phyloP scores from a whole-genome alignment of 1,139 yeast species.

The Hyphopichia wangnamkhiaoensis region DNA sequence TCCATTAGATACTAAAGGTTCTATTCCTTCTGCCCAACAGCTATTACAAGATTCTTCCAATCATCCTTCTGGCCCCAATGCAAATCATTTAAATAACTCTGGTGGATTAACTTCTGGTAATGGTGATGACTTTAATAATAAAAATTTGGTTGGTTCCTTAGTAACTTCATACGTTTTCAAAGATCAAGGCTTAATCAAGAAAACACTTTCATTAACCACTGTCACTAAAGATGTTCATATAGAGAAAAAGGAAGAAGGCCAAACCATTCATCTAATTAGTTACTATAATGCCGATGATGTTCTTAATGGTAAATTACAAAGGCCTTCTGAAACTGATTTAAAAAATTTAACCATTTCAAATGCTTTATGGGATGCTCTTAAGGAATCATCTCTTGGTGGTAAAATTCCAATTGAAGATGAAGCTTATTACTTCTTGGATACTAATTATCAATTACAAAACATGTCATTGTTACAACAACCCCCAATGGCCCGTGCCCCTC shows the following conservation, averaged over 20 bases:
- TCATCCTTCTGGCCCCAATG: slow-evolving; percentile 11
- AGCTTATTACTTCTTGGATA: slow-evolving; percentile 52
- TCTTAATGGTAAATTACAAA: slow-evolving; percentile 49
- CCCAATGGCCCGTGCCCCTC: slow-evolving; percentile 1
- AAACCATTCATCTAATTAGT: slow-evolving; percentile 73
- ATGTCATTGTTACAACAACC: slow-evolving; percentile 32
- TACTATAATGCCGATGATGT: slow-evolving; percentile 81
- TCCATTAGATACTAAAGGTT: slow-evolving; percentile 12
- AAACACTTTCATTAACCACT: slow-evolving; percentile 67
- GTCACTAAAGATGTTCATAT: slow-evolving; percentile 36
- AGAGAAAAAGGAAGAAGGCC: slow-evolving; percentile 29
- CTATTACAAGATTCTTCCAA: slow-evolving; percentile 7
- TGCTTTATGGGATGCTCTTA: slow-evolving; percentile 59
- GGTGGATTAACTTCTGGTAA: too few species aligned
- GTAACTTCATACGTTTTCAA: slow-evolving; percentile 67
- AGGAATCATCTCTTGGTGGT: slow-evolving; percentile 63
- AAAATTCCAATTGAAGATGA: slow-evolving; percentile 54
- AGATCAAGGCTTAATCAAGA: slow-evolving; percentile 77
- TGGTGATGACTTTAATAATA: slow-evolving; percentile 14
- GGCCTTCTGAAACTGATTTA: slow-evolving; percentile 62
- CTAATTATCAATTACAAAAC: slow-evolving; percentile 45
- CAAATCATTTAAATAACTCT: slow-evolving; percentile 4
- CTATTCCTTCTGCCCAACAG: slow-evolving; percentile 14
- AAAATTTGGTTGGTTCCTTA: slow-evolving; percentile 54
- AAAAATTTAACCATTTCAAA: slow-evolving; percentile 54